Conservation (phyloP, 768 basidiomycete genomes). For the Favolaschia claudopus region DNA sequence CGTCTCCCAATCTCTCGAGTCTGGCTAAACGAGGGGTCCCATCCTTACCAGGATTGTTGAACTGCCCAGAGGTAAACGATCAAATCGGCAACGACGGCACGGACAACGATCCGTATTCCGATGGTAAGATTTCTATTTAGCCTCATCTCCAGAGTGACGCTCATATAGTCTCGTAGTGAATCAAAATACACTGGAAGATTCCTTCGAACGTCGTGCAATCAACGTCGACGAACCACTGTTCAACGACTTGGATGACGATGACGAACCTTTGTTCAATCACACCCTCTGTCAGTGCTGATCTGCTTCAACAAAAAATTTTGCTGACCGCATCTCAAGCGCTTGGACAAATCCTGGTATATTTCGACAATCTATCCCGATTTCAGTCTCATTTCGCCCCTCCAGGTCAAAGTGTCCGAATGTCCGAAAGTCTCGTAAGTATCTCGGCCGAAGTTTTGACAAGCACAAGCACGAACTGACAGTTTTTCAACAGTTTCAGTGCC, state of each 20-base stretch:
- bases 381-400: neutral
- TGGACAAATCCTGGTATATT: neutral
- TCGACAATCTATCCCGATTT: neutral
- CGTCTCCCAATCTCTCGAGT: neutral
- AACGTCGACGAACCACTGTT: too few species aligned
- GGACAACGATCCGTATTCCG: constrained; percentile 11
- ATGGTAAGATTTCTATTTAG: neutral
- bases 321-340: neutral
- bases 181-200: neutral
- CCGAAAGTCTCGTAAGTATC: too few species aligned
- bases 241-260: neutral
- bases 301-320: neutral
- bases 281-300: neutral
- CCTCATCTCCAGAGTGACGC: too few species aligned
- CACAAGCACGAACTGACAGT: too few species aligned
- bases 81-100: neutral
- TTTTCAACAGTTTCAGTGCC: constrained; percentile 2
- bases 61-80: constrained; percentile 6
- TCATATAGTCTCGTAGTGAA: neutral
- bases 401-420: neutral
- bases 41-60: constrained; percentile 7
- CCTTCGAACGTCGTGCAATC: neutral
- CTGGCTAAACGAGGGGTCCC: constrained; percentile 1
- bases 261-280: neutral
- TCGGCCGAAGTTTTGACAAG: too few species aligned